Evolutionary conservation across 345 rosid species (phyloP).

Genomic region (Nasturtium officinale): DNA sequence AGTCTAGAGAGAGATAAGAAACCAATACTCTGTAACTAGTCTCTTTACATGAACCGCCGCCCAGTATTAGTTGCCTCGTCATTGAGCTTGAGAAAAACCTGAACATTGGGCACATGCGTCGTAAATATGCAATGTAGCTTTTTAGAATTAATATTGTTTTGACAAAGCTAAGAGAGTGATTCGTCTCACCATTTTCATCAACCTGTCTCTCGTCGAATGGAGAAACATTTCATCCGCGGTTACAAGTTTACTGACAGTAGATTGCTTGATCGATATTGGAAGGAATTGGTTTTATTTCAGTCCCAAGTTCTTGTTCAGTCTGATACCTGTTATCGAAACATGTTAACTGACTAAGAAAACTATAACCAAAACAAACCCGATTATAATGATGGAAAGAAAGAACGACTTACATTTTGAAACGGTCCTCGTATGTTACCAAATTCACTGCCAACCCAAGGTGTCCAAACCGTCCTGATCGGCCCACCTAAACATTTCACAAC

Average conservation of each 20-base stretch:
- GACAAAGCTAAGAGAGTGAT: slow-evolving; percentile 18
- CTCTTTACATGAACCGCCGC: slow-evolving; percentile 34
- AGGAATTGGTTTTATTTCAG: slow-evolving; percentile 98
- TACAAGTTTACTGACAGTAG: slow-evolving; percentile 69
- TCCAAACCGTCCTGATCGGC: slow-evolving; percentile 99
- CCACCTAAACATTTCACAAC: slow-evolving; percentile 59
- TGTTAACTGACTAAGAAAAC: slow-evolving; percentile 13
- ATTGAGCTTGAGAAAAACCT: slow-evolving; percentile 24
- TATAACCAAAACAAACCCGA: background rate
- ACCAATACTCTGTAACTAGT: slow-evolving; percentile 39
- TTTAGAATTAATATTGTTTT: background rate
- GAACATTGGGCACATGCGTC: slow-evolving; percentile 1
- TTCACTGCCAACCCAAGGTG: slow-evolving; percentile 99
- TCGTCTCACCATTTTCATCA: slow-evolving; percentile 32
- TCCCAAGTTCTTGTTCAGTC: slow-evolving; percentile 99
- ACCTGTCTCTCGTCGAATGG: slow-evolving; percentile 6
- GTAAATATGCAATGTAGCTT: slow-evolving; percentile 8
- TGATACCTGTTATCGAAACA: slow-evolving; percentile 70
- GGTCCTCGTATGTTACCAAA: slow-evolving; percentile 97
- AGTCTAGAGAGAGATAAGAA: background rate
- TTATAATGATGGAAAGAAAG: background rate
- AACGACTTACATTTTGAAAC: slow-evolving; percentile 79
- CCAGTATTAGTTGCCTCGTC: slow-evolving; percentile 2
- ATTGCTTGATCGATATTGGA: slow-evolving; percentile 92
- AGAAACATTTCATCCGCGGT: slow-evolving; percentile 19